Base-by-base conservation (phyloP, 352 stramenopile genomes). In the Phytophthora ramorum region DNA sequence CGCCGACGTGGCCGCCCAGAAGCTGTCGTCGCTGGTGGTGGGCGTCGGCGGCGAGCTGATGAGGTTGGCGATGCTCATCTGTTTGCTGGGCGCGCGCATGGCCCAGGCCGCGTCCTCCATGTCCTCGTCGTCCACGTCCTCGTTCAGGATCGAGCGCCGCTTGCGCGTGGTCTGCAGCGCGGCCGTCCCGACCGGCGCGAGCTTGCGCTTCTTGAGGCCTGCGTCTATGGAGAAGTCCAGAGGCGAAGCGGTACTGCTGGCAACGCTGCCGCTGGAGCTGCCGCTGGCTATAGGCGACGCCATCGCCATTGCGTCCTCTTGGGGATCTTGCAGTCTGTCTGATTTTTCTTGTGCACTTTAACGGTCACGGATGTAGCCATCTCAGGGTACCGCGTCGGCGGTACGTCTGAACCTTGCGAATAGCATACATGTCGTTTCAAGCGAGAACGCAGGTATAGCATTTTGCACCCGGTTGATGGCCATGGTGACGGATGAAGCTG, bases 51-150 rank as follows among this genome's bases (percentile, higher is more conserved):
- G 73, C 12, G 73, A 70, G 43, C 57, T 81, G 40, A 78, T 69
- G 52, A 81, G 73, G 57, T 75, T 81, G 30, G 69, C 69, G 30
- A 78, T 78, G 48, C 69, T 75, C 47, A 78, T 78, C 43, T 78
- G 73, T 41, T 77, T 70, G 41, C 37, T 74, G 13, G 58, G 51
- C 16, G 55, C 44, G 16, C 59, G 43, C 24, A 61, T 17, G 8
- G 43, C 22, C 34, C 35, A 65, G 13, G n/a, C 32, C 6, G 30
- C 32, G 17, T 69, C 63, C 26, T 73, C 60, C 35, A 58, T 60
- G 13, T 69, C 61, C 12, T 72, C 45, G 22, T 67, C 55, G 0
- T 67, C 58, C 17, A 58, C 30, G 7, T 66, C 50, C 3, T 73
- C 54, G 30, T 71, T 66, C 6, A 74, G 55, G 56, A 77, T 70